A percentile compares a stretch with the other conserved stretches of the same genome.
Evolutionary conservation across 2,329 filamentous ascomycete species (phyloP).

Genomic region (Bipolaris zeicola): DNA sequence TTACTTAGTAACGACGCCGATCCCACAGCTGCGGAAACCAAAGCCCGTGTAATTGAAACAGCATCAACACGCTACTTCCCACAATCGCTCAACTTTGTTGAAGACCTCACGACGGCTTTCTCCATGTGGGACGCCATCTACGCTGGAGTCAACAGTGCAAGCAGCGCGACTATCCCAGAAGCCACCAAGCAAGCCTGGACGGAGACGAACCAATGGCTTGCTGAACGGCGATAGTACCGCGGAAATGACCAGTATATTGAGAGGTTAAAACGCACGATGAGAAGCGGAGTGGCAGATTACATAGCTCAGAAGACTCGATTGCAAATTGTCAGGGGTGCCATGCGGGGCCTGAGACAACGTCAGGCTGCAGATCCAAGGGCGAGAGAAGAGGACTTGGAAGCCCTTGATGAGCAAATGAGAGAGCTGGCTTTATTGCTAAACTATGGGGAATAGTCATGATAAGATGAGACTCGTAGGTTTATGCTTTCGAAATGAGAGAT

Average conservation of each 20-base stretch:
- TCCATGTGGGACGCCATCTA: constrained; percentile 70
- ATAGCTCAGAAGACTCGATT: neutral
- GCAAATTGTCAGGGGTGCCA: neutral
- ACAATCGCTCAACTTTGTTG: constrained; percentile 62
- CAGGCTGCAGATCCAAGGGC: neutral
- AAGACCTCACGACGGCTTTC: constrained; percentile 65
- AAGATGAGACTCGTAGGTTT: neutral
- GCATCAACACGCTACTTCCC: constrained; percentile 65
- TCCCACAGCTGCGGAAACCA: constrained; percentile 56
- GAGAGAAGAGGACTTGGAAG: neutral
- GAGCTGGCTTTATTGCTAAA: neutral
- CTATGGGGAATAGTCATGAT: neutral
- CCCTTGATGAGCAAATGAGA: neutral
- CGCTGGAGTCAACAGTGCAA: constrained; percentile 61
- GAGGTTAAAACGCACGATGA: neutral
- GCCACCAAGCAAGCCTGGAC: constrained; percentile 60
- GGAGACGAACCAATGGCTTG: constrained; percentile 66
- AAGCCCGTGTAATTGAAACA: constrained; percentile 57
- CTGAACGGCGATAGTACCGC: constrained; percentile 31
- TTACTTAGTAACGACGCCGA: constrained; percentile 63
- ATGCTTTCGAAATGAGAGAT: neutral
- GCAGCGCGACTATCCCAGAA: constrained; percentile 51
- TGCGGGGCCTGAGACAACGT: neutral
- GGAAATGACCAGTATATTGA: too few relatives aligned
- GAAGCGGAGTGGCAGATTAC: neutral